A percentile compares a stretch with the other conserved stretches of the same genome.
phyloP scores from a whole-genome alignment of 2,329 filamentous ascomycete genomes.

The Chaetomium sp. region DNA sequence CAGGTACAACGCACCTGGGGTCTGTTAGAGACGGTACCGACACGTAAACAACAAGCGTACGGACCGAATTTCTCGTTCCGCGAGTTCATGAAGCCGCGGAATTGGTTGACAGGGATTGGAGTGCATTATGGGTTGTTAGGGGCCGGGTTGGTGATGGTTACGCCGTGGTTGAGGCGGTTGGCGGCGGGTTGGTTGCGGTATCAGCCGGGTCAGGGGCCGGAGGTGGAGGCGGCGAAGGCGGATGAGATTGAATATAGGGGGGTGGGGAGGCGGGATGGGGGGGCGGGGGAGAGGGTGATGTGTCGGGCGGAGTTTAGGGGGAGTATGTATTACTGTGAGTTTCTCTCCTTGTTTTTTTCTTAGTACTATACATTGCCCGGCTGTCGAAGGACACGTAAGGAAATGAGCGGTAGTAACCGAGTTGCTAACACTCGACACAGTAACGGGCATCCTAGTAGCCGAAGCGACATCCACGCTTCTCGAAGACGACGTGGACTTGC shows the following conservation, averaged over 20 bases:
- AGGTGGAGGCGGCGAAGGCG: conserved; percentile 45
- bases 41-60: conserved; percentile 43
- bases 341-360: background rate
- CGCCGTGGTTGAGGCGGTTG: conserved; percentile 41
- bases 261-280: conserved; percentile 53
- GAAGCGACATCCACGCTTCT: conserved; percentile 61
- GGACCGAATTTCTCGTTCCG: conserved; percentile 55
- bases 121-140: conserved; percentile 45
- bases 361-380: background rate
- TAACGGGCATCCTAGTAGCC: conserved; percentile 58
- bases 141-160: conserved; percentile 38
- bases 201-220: conserved; percentile 50
- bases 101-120: conserved; percentile 30
- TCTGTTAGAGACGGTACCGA: conserved; percentile 41
- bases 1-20: conserved; percentile 59
- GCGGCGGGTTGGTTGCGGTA: conserved; percentile 37
- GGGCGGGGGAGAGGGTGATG: conserved; percentile 38
- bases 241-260: conserved; percentile 59
- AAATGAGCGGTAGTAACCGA: background rate
- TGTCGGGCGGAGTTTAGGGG: conserved; percentile 52
- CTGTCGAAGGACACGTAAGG: no score
- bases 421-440: conserved; percentile 31
- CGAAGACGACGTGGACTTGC: conserved; percentile 49
- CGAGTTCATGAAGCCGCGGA: conserved; percentile 48
- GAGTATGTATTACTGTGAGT: conserved; percentile 58